Evolutionary conservation across 768 basidiomycete species (phyloP).

Genomic region (Boletus rubropictus): DNA sequence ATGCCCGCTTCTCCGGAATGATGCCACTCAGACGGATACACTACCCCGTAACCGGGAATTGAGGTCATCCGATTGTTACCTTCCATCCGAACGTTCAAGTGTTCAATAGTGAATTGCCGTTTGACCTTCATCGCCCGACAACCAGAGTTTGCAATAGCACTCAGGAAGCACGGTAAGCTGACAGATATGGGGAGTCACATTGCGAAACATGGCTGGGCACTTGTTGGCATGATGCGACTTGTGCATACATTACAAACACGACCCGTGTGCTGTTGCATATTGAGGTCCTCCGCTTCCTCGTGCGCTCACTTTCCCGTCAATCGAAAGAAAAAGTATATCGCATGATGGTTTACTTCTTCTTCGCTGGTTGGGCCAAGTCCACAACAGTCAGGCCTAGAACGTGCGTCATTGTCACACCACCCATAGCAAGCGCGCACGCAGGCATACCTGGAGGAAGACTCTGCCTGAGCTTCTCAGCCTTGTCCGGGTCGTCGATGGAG

Average conservation of each 20-base stretch:
- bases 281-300: constrained; percentile 4
- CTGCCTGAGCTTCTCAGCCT: constrained; percentile 96
- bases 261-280: constrained; percentile 5
- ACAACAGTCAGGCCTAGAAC: constrained; percentile 59
- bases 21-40: too few species aligned
- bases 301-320: not conserved
- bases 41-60: too few species aligned
- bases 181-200: not conserved
- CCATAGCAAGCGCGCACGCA: not conserved
- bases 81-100: not conserved
- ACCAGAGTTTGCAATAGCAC: not conserved
- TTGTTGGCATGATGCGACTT: constrained; percentile 13
- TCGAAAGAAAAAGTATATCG: constrained; percentile 2
- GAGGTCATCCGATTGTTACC: not conserved
- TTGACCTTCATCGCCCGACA: not conserved
- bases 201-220: constrained; percentile 2
- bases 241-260: constrained; percentile 18
- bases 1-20: not conserved
- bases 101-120: not conserved
- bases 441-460: constrained; percentile 87
- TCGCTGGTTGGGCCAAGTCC: constrained; percentile 54
- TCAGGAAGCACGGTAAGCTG: not conserved
- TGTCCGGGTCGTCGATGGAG: constrained; percentile 90
- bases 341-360: constrained; percentile 63
- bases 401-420: not conserved